Conservation (phyloP, 805 yeast genomes). For the Kockiozyma suomiensis region DNA sequence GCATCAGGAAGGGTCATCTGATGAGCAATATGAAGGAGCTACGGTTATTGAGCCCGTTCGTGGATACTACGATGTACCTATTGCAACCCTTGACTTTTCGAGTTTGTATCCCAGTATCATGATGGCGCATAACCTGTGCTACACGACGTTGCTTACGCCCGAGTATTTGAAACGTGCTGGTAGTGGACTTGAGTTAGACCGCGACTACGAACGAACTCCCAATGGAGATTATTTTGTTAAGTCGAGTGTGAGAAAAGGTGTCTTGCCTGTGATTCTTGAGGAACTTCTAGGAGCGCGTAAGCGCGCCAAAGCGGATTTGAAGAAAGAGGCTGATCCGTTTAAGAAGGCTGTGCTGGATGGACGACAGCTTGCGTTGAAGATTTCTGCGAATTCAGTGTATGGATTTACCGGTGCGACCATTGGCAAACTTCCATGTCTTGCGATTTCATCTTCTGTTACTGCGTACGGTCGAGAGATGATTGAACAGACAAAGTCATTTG, state of each 20-base stretch:
- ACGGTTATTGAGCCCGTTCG: slow-evolving; percentile 96
- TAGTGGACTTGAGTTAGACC: slow-evolving; percentile 62
- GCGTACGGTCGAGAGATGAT: slow-evolving; percentile 97
- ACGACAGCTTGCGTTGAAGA: slow-evolving; percentile 92
- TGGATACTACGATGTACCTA: slow-evolving; percentile 96
- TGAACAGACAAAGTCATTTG: slow-evolving; percentile 84
- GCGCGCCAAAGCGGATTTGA: slow-evolving; percentile 85
- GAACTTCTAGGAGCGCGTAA: slow-evolving; percentile 91
- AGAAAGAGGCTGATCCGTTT: slow-evolving; percentile 92
- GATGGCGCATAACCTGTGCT: slow-evolving; percentile 98
- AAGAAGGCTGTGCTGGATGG: slow-evolving; percentile 92
- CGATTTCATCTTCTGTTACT: slow-evolving; percentile 93
- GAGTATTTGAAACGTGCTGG: slow-evolving; percentile 45
- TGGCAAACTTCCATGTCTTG: slow-evolving; percentile 94
- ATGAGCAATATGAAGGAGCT: slow-evolving; percentile 97
- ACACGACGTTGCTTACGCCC: slow-evolving; percentile 82
- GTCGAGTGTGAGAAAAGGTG: slow-evolving; percentile 68
- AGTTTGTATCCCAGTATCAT: slow-evolving; percentile 96
- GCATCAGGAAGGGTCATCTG: slow-evolving; percentile 74
- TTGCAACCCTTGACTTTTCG: slow-evolving; percentile 96
- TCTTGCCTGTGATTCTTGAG: slow-evolving; percentile 85
- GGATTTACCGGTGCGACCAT: slow-evolving; percentile 99
- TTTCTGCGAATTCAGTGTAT: slow-evolving; percentile 96
- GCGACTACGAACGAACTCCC: slow-evolving; percentile 85
- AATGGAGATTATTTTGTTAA: slow-evolving; percentile 91